Conservation (phyloP, 2,329 filamentous ascomycete genomes). For the Escovopsis weberi region DNA sequence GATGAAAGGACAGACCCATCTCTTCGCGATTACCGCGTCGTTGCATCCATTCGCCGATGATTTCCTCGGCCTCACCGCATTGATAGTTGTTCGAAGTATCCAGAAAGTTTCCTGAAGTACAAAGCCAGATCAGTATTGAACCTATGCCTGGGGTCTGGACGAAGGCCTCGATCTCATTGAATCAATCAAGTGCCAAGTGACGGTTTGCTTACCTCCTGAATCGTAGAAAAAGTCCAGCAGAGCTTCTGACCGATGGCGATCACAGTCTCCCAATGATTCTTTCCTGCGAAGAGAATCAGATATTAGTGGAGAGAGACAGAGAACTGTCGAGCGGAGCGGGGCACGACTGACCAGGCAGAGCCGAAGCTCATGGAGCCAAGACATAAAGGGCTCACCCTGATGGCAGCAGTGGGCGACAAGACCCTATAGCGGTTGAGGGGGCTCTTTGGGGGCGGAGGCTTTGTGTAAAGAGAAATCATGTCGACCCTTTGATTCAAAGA, state of each 20-base stretch:
- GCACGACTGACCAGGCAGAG: slow-evolving; percentile 34
- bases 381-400: slow-evolving; percentile 53
- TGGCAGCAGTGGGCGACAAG: slow-evolving; percentile 48
- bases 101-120: slow-evolving; percentile 52
- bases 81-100: slow-evolving; percentile 60
- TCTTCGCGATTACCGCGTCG: slow-evolving; percentile 49
- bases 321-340: not conserved
- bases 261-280: slow-evolving; percentile 47
- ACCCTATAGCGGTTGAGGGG: slow-evolving; percentile 50
- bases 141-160: not conserved
- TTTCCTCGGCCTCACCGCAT: slow-evolving; percentile 43
- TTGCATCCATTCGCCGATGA: slow-evolving; percentile 60
- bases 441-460: slow-evolving; percentile 35
- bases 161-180: too few relatives aligned
- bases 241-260: slow-evolving; percentile 44
- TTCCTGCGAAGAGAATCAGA: slow-evolving; percentile 21
- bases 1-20: slow-evolving; percentile 30
- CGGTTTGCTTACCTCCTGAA: slow-evolving; percentile 22
- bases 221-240: slow-evolving; percentile 53
- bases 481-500: not conserved
- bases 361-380: slow-evolving; percentile 55
- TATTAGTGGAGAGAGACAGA: not conserved
- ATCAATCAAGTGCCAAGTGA: not conserved
- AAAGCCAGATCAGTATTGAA: not conserved
- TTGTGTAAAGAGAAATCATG: not conserved